Base-by-base conservation (phyloP, 805 yeast genomes). In the Candida taoyuanica region DNA sequence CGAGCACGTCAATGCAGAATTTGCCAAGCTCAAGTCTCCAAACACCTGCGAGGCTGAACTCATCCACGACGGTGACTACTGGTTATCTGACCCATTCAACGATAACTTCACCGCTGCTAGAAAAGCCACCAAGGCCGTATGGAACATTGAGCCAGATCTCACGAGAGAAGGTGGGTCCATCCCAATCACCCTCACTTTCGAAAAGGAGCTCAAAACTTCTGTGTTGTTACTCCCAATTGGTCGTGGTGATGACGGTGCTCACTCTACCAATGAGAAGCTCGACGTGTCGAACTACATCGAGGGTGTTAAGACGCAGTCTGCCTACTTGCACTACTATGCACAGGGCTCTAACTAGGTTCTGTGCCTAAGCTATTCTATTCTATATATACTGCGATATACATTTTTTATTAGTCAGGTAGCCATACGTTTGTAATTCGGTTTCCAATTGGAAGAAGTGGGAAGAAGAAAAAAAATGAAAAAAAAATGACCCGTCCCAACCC, bases 91-190 rank as follows among this genome's bases (percentile, higher is more conserved):
- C 64, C 98, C 98, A 40, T 79, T 80, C 69, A 91, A 91, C 63
- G 89, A 84, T 49, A 76, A 86, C 33, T 93, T 91, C 72, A 78
- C 87, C 29, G 98, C 98, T 41, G 99, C 98, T 29, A 76, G 84
- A 37, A 78, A 81, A 62, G 98, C 98, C 41, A 93, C 98, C 31
- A 81, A 88, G 63, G 80, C 81, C 37, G 98, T 93, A 23, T 93
- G 96, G 89, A 82, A 85, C 48, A 78, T 91, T 33, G 94, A 86
- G 47, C 98, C 98, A 25, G 98, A 93, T 65, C 77, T 86, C 60
- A 94, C 98, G 29, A 81, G 99, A 70, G 99, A 93, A 69, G 99
- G 99, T 56, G 99, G 99, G 27, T 89, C 97, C 4, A 93, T 93
- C 58, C 99, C 99, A 48, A 89, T 93, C 62, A 91, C 99, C 17